Evolutionary conservation across 495 filamentous ascomycete species (phyloP), one percentile per base, ranked within the genome.

Genomic region (Penicillium desertorum): DNA sequence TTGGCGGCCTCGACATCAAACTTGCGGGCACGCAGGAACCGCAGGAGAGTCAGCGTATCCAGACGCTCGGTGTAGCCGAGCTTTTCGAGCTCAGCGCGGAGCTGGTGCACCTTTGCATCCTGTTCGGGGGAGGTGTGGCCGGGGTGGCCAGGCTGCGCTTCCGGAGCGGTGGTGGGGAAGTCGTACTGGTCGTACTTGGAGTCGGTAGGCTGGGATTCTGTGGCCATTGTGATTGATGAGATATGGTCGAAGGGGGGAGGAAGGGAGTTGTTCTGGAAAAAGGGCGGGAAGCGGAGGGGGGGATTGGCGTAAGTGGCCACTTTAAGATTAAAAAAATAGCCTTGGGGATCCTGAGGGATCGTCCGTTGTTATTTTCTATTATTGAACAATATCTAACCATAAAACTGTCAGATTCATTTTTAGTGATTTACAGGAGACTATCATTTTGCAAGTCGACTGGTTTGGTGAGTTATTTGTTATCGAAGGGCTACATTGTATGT

Each of bases 161-260:
- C 80, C 39, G 90, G 85, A 43, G 87, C 83, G 23, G 81, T 91
- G 51, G 86, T 92, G 50, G 94, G 94, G 76, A 80, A 98, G 69
- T 96, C 93, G 77, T 96, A 96, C 77, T 93, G 74, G 75, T 98
- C 93, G 80, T 97, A 97, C 75, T 96, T 96, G 63, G 90, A 80
- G 71, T 96, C 88, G 53, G 85, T 78, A 69, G 86, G 75, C 61
- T 72, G 61, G 25, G 63, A 54, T 46, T 73, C 67, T 41, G 65
- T 54, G 44, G 69, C 67, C 76, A 81, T 81, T 58, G 58, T 76
- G 63, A 64, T 17, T 56, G 36, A 46, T 53, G 61, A 55, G 54
- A 45, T 32, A 19, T 46, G 46, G 54, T 47, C 45, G 45, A 56
- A 56, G 42, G 45, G 23, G 64, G 25, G 49, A 45, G 58, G 51